Base-by-base conservation (phyloP, 805 yeast genomes). In the Lipomyces japonicus region DNA sequence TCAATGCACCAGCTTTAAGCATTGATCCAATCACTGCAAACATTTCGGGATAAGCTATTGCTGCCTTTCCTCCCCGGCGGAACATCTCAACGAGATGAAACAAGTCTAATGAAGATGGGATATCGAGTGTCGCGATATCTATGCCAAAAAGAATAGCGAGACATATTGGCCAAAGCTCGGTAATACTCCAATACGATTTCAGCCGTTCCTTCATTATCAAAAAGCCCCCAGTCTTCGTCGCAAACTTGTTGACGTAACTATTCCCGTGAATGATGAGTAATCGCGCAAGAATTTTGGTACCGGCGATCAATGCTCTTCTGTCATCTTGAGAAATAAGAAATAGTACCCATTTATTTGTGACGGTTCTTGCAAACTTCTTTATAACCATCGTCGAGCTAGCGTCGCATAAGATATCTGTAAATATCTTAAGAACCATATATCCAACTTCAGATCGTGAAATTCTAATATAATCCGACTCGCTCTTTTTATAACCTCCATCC, bases 301-400 rank as follows among this genome's bases (percentile, higher is more conserved):
- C 63, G 6, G 61, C 54, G 31, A 67, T 63, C n/a, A 63, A 68
- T 18, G 59, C 75, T 41, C 68, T 62, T 26, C 71, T 54, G 45
- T 72, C 61, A 4, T 61, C 58, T 51, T 71, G 71, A 45, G 77
- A 67, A 10, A 84, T 62, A 12, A 84, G 63, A 9, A 85, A 67
- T 7, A 85, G 61, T 2, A 78, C 68, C 84, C 90, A 82, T 61
- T 82, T 84, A 4, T 82, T 72, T 1, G 86, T 77, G 2, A 86
- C 71, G 0, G 82, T 71, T 40, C 80, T 74, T 73, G 75, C 59
- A 66, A 74, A 59, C 66, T 75, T 63, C 66, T 76, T 63, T 70
- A 67, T 39, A 63, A 67, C 50, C 42, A 48, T 49, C 34, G 49
- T 56, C 16, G 60, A 54, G 9, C 65, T 63, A 24, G 75, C 61